Conservation (phyloP, 2,329 filamentous ascomycete species). For the Ophiostoma tasmaniense region DNA sequence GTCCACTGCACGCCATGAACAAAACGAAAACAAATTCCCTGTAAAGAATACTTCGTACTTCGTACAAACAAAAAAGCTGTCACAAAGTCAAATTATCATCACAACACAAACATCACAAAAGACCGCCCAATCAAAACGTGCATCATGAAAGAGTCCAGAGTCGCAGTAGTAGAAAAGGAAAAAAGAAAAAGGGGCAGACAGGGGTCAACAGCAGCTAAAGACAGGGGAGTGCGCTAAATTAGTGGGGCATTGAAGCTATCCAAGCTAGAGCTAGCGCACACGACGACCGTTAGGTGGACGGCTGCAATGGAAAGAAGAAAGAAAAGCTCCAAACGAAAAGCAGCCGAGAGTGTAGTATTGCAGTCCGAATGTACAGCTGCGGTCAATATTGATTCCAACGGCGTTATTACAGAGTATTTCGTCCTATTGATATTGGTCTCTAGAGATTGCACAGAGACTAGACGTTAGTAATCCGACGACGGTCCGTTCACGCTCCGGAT, state of each 20-base stretch:
- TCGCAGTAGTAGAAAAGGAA: not conserved
- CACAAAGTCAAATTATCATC: not conserved
- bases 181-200: constrained; percentile 6
- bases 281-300: not conserved
- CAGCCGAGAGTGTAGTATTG: not conserved
- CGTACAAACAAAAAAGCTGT: not conserved
- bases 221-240: not conserved
- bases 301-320: not conserved
- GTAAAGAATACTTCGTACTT: too few species aligned
- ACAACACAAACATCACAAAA: not conserved
- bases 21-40: not conserved
- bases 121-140: not conserved
- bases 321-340: not conserved
- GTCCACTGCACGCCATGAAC: not conserved
- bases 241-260: not conserved
- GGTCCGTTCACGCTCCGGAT: not conserved
- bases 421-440: not conserved
- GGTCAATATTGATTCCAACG: not conserved
- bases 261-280: not conserved
- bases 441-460: too few species aligned
- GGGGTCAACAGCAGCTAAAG: constrained; percentile 7
- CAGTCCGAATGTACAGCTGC: not conserved
- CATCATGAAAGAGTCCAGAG: not conserved
- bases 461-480: not conserved
- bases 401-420: not conserved